These are phyloP conservation scores for Dichotomocladium elegans DNA, from an alignment of 371 early-diverging fungal species.

Conservation along the genomic window DNA sequence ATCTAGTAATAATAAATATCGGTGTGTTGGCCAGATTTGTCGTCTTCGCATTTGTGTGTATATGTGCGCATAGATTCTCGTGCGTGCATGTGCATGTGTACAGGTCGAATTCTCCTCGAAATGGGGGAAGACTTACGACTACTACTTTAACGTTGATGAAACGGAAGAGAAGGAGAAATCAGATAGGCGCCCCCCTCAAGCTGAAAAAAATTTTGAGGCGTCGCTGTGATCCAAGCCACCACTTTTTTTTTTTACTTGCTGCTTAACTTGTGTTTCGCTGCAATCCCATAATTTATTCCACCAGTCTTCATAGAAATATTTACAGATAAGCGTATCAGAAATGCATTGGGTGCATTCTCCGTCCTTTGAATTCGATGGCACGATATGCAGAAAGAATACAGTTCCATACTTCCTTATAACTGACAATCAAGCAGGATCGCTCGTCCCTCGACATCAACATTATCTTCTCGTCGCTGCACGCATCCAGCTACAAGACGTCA, in stretches of 20 bases:
- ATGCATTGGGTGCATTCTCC: no score
- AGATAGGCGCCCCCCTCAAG: no score
- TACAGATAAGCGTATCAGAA: no score
- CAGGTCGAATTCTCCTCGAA: neutral
- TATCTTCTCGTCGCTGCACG: conserved; percentile 85
- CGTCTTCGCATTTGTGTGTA: no score
- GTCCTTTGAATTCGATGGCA: conserved; percentile 79
- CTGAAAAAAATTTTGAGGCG: no score
- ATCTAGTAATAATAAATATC: conserved; percentile 25
- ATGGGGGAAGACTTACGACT: neutral
- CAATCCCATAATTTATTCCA: no score
- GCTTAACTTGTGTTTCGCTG: no score
- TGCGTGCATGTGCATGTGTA: neutral
- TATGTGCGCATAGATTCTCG: neutral
- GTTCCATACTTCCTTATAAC: conserved; percentile 86
- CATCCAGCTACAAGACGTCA: conserved; percentile 86
- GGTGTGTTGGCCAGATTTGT: no score
- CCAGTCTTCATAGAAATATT: no score
- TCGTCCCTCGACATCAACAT: conserved; percentile 92
- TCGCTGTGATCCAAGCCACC: neutral
- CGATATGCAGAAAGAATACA: conserved; percentile 79
- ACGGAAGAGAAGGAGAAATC: neutral
- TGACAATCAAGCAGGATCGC: conserved; percentile 88
- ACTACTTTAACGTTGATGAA: conserved; percentile 1
- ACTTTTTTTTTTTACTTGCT: neutral